Base-by-base conservation (phyloP, 768 basidiomycete species). In the Tephrocybe sp. region DNA sequence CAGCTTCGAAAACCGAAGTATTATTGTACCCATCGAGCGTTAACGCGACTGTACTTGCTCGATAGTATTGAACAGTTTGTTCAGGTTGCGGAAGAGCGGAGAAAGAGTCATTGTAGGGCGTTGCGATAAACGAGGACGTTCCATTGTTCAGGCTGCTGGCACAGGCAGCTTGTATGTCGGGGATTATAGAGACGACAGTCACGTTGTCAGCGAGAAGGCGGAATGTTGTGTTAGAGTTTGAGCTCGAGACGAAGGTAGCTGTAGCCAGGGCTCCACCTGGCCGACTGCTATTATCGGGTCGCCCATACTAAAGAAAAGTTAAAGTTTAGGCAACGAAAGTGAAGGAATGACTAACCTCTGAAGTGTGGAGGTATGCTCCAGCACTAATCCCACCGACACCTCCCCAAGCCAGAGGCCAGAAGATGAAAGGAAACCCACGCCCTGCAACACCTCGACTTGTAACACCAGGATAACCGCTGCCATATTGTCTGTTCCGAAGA, bases 1-100 rank as follows among this genome's bases (percentile, higher is more conserved):
- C 68, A 1, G 62, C 56, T 30, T 62, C 64, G 21, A 80, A 64
- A 3, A 69, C 76, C 5, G 74, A 79, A 0, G 82, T 81, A 53
- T 87, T 77, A 57, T 87, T 86, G 60, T 87, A 87, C 0, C 80
- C 80, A 46, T 87, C 80, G 3, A 87, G 67, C 1, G 82, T 76
- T 21, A 87, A 69, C 2, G 76, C 78, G 30, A 85, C 73, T 37
- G 77, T 84, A 58, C 83, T 84, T 1, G 82, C 79, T 25, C 86
- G 82, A 58, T 83, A 88, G 62, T 87, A 88, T 50, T 87, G 79
- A n/a, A 86, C 56, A 0, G 74, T 76, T 57, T 84, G 77, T 55
- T 82, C 78, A 0, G 84, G 74, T 35, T 63, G 62, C n/a, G 75
- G 72, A 25, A 66, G 53, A 1, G 56, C 56, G 6, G 62, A 43